These are phyloP conservation scores for Hyphopichia homilentoma DNA, from an alignment of 805 yeast genomes.

Conservation along the genomic window DNA sequence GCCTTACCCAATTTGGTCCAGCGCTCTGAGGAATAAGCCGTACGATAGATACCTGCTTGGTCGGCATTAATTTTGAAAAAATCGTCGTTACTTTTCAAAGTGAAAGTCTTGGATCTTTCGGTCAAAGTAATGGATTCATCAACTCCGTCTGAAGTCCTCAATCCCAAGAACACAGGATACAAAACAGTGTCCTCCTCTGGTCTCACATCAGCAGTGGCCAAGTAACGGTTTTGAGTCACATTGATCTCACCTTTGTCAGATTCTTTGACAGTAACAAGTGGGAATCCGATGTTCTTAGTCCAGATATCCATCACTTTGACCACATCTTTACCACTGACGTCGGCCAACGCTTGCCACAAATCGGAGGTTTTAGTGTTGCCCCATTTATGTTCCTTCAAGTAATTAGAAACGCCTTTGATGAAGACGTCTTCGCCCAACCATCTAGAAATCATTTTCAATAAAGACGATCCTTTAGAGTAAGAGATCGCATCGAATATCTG, in stretches of 20 bases:
- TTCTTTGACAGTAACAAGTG: conserved; percentile 66
- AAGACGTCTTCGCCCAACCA: conserved; percentile 78
- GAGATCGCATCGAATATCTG: conserved; percentile 86
- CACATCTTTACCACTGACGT: conserved; percentile 70
- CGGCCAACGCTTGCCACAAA: conserved; percentile 70
- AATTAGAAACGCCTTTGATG: conserved; percentile 74
- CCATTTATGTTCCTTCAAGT: conserved; percentile 71
- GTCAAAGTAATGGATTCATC: conserved; percentile 58
- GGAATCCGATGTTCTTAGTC: conserved; percentile 79
- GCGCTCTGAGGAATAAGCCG: conserved; percentile 65
- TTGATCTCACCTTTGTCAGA: conserved; percentile 43
- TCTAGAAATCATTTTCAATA: conserved; percentile 73
- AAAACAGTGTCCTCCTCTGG: conserved; percentile 67
- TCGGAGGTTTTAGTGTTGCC: conserved; percentile 76
- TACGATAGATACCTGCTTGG: conserved; percentile 72
- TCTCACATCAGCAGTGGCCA: conserved; percentile 73
- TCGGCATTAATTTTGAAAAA: conserved; percentile 72
- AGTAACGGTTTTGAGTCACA: conserved; percentile 69
- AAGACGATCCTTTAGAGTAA: conserved; percentile 75
- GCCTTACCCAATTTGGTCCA: conserved; percentile 65
- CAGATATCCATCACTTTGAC: conserved; percentile 71
- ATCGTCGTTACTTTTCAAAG: conserved; percentile 35
- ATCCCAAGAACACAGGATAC: conserved; percentile 69
- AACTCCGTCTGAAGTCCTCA: conserved; percentile 54
- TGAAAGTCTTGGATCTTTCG: conserved; percentile 37